Evolutionary conservation across 345 rosid genomes (phyloP).

Genomic region (Murraya koenigii): DNA sequence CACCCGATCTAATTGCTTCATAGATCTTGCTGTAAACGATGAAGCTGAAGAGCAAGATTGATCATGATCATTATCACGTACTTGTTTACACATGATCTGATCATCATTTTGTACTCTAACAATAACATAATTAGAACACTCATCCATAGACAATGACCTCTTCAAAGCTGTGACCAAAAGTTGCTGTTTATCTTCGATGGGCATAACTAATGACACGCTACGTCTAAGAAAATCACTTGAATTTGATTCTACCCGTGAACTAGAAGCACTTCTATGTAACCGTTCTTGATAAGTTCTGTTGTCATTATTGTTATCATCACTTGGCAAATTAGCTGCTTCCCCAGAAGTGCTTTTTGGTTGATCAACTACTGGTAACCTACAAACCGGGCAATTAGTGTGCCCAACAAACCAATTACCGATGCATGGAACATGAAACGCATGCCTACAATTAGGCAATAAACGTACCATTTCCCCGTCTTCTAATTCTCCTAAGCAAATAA

Average conservation of each 20-base stretch:
- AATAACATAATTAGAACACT: conserved; percentile 6
- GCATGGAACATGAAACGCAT: conserved; percentile 68
- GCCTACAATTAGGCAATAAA: conserved; percentile 63
- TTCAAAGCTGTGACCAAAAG: conserved; percentile 1
- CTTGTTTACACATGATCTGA: neutral
- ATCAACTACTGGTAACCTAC: conserved; percentile 37
- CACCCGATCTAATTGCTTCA: conserved; percentile 31
- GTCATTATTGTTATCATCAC: neutral
- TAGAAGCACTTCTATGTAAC: neutral
- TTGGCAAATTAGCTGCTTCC: neutral
- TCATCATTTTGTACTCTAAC: conserved; percentile 6
- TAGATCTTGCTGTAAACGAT: conserved; percentile 9
- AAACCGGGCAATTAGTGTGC: conserved; percentile 61
- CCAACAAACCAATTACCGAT: conserved; percentile 67
- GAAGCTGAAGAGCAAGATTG: neutral
- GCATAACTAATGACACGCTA: conserved; percentile 19
- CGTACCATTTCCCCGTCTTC: conserved; percentile 53
- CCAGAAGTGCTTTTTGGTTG: neutral
- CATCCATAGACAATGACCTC: conserved; percentile 45
- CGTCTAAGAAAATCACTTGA: conserved; percentile 15
- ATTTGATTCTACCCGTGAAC: neutral
- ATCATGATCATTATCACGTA: conserved; percentile 2
- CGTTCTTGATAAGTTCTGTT: neutral
- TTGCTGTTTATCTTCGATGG: conserved; percentile 13
- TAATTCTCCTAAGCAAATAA: conserved; percentile 49